Percentiles rank a stretch among this genome's conserved stretches.
Evolutionary conservation across 805 yeast species (phyloP).

Genomic region (Suhomyces tanzawaensis): DNA sequence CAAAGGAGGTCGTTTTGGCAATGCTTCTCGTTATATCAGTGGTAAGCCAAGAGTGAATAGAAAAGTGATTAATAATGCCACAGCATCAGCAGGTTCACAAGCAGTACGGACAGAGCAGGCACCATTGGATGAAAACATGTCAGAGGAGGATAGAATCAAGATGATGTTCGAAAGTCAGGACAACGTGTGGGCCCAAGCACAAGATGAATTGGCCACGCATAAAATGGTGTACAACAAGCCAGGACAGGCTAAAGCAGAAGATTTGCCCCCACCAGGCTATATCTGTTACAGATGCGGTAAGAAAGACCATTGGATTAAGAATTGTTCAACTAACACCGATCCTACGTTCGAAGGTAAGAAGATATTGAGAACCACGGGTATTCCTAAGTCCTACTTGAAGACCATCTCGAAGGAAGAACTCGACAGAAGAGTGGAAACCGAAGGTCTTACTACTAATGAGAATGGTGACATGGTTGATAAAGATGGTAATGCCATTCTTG

Average conservation of each 20-base stretch:
- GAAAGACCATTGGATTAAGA: conserved; percentile 89
- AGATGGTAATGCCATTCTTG: conserved; percentile 64
- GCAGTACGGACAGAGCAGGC: conserved; percentile 9
- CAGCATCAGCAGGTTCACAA: conserved; percentile 18
- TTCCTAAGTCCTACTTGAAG: conserved; percentile 87
- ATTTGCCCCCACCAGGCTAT: conserved; percentile 91
- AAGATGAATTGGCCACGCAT: conserved; percentile 83
- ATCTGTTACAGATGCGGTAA: conserved; percentile 96
- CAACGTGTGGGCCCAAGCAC: conserved; percentile 93
- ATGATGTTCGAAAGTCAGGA: conserved; percentile 92
- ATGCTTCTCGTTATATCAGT: conserved; percentile 67
- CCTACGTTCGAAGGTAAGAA: conserved; percentile 92
- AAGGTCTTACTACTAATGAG: conserved; percentile 35
- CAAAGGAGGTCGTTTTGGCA: conserved; percentile 24
- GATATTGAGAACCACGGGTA: conserved; percentile 93
- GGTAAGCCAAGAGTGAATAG: conserved; percentile 59
- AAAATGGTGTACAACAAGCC: conserved; percentile 66
- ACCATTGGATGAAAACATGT: conserved; percentile 42
- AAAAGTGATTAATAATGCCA: conserved; percentile 34
- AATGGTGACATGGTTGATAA: conserved; percentile 44
- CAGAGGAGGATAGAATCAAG: conserved; percentile 86
- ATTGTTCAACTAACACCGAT: conserved; percentile 91
- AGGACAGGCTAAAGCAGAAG: conserved; percentile 47
- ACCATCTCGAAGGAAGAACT: conserved; percentile 80
- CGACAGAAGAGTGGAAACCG: conserved; percentile 42